Base-by-base conservation (phyloP, 148 eudicot species). In the Oxyria digyna region DNA sequence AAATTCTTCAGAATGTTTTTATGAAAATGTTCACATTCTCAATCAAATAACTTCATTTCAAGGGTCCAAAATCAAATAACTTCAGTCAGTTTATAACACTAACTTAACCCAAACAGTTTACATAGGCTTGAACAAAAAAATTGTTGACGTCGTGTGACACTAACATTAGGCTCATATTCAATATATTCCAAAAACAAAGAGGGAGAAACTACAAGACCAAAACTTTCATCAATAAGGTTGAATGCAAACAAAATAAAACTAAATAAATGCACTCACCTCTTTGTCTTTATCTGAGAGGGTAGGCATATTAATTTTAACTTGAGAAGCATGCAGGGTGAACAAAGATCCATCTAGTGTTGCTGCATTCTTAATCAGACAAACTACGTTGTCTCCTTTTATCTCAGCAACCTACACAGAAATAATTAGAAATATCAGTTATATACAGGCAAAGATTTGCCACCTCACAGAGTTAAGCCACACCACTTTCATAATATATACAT, bases 271-370 rank as follows among this genome's bases (percentile, higher is more conserved):
- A 77, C 84, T 75, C n/a, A 85, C 98, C 85, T 86, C 79, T 75
- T 93, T 93, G 49, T 93, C 98, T 69, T 84, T 82, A 54, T 89
- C 96, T 55, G 96, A 49, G 26, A 93, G 86, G 37, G 98, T 93
- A 29, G 98, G 98, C 62, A 89, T 69, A 73, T 89, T 87, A 65
- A 93, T 89, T 64, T 23, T 91, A 78, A 93, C 77, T 83, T 87
- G 98, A 55, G 91, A 86, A 67, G 78, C 98, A 67, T 93, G 98
- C 75, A 93, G 83, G 46, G 98, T 93, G 75, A 86, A 89, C 66
- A 93, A 72, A 55, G 89, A 68, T 67, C 96, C 98, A 67, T 87
- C 82, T 77, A 93, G 73, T 6, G 95, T 89, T 32, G 98, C 96
- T 68, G 95, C 73, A 81, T 93, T 93, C 79, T 93, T 93, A 70